Evolutionary conservation across 1,139 yeast species (phyloP).

Genomic region (Saccharomyces uvarum): DNA sequence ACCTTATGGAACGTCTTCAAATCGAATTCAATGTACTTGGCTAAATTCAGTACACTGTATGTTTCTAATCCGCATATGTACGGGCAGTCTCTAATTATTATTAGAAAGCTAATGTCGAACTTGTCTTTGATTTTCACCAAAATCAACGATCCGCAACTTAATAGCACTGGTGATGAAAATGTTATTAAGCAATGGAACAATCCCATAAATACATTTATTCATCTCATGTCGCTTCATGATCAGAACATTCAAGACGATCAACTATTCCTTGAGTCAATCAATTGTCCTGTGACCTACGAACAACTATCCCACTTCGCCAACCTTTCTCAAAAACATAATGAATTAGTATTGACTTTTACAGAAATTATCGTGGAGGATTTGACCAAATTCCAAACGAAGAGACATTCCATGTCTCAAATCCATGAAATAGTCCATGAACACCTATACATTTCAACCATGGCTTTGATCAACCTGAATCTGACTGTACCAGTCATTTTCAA

Average conservation of each 20-base stretch:
- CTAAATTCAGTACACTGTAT: constrained; percentile 14
- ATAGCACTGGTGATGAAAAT: constrained; percentile 2
- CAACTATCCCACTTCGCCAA: constrained; percentile 26
- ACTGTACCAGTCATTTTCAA: constrained; percentile 9
- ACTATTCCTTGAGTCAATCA: constrained; percentile 12
- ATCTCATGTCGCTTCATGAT: constrained; percentile 16
- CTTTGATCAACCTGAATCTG: constrained; percentile 26
- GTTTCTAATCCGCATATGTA: constrained; percentile 12
- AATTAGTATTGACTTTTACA: constrained; percentile 34
- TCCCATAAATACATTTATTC: constrained; percentile 35
- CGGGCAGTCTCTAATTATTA: constrained; percentile 28
- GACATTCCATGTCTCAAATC: constrained; percentile 22
- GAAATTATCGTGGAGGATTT: constrained; percentile 53
- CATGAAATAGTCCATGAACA: constrained; percentile 27
- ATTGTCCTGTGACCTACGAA: constrained; percentile 18
- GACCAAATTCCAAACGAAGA: constrained; percentile 26
- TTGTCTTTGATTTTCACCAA: constrained; percentile 43
- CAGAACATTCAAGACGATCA: constrained; percentile 10
- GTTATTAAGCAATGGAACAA: constrained; percentile 32
- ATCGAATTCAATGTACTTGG: constrained; percentile 24
- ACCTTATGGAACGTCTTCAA: constrained; percentile 22
- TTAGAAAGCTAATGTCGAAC: constrained; percentile 46
- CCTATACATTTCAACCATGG: constrained; percentile 29
- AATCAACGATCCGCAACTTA: constrained; percentile 23
- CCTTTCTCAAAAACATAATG: constrained; percentile 18